Percentiles rank a stretch among this genome's conserved stretches.
Evolutionary conservation across 1,284 basidiomycete species (phyloP).

Genomic region (Stygiomarasmius scandens): DNA sequence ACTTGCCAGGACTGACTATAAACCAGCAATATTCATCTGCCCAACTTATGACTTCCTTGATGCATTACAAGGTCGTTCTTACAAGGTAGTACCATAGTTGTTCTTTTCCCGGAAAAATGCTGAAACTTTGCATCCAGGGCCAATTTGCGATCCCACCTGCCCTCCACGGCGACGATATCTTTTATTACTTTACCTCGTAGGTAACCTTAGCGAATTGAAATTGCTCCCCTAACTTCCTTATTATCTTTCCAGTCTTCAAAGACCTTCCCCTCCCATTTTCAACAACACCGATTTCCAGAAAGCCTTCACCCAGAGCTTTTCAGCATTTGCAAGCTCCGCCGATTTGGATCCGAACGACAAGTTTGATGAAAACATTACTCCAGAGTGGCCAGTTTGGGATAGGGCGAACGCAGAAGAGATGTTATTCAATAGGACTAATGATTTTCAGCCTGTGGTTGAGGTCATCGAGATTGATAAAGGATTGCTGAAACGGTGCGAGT

Average conservation of each 20-base stretch:
- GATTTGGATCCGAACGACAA: slow-evolving; percentile 1
- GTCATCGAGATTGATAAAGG: not conserved
- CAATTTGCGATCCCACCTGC: slow-evolving; percentile 41
- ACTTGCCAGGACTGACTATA: not conserved
- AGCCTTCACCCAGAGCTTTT: not conserved
- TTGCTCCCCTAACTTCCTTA: no score
- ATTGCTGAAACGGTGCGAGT: not conserved
- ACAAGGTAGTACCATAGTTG: slow-evolving; percentile 29
- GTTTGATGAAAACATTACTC: not conserved
- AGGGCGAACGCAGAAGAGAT: not conserved
- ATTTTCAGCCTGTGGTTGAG: not conserved
- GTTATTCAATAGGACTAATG: slow-evolving; percentile 1
- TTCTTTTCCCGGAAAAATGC: not conserved
- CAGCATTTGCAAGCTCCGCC: not conserved
- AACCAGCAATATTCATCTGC: slow-evolving; percentile 38
- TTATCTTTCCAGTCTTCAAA: not conserved
- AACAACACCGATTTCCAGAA: not conserved
- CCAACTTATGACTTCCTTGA: slow-evolving; percentile 36
- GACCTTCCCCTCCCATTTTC: not conserved
- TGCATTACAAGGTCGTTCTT: slow-evolving; percentile 29
- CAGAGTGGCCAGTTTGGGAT: not conserved
- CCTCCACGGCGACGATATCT: slow-evolving; percentile 33
- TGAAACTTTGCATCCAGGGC: slow-evolving; percentile 23
- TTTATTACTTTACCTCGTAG: slow-evolving; percentile 35
- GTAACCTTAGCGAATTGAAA: not conserved